Percentiles rank a stretch among this genome's conserved stretches.
Conservation (phyloP, 441 rosid species). For the Euphorbia celastroides region DNA sequence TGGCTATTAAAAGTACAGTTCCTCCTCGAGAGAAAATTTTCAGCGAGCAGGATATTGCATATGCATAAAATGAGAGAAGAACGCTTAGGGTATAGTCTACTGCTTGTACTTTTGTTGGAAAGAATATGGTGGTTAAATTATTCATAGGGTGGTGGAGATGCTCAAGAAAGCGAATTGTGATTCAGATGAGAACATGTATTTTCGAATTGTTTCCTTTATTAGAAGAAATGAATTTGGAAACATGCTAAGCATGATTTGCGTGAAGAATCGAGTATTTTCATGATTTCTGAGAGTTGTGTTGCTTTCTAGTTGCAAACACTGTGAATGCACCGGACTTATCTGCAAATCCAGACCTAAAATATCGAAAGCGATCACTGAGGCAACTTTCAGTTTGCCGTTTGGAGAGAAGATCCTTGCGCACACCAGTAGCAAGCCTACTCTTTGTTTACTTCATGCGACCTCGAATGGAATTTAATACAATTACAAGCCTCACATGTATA, state of each 20-base stretch:
- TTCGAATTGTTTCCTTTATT: slow-evolving; percentile 7
- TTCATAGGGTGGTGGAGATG: too few relatives aligned
- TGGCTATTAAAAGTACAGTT: slow-evolving; percentile 62
- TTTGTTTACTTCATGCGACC: too few relatives aligned
- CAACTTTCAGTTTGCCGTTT: slow-evolving; percentile 72
- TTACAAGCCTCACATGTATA: too few relatives aligned
- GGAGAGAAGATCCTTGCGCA: slow-evolving; percentile 63
- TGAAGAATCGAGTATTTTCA: too few relatives aligned
- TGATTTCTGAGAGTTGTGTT: too few relatives aligned
- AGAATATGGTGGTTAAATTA: background rate
- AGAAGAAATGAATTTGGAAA: too few relatives aligned
- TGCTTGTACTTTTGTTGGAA: too few relatives aligned
- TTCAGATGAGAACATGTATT: background rate
- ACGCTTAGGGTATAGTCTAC: too few relatives aligned
- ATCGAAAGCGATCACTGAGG: slow-evolving; percentile 61
- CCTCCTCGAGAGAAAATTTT: slow-evolving; percentile 74
- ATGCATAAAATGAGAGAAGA: slow-evolving; percentile 72
- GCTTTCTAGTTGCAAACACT: slow-evolving; percentile 79
- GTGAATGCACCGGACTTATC: slow-evolving; percentile 74
- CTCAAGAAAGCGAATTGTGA: background rate
- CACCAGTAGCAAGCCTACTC: too few relatives aligned
- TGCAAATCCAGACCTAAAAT: slow-evolving; percentile 54
- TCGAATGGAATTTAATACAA: too few relatives aligned
- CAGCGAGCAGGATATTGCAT: slow-evolving; percentile 49
- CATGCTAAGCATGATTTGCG: too few relatives aligned